Percentiles rank a stretch among this genome's conserved stretches.
phyloP scores from a whole-genome alignment of 768 basidiomycete genomes.

The Botryobasidium botryosum region DNA sequence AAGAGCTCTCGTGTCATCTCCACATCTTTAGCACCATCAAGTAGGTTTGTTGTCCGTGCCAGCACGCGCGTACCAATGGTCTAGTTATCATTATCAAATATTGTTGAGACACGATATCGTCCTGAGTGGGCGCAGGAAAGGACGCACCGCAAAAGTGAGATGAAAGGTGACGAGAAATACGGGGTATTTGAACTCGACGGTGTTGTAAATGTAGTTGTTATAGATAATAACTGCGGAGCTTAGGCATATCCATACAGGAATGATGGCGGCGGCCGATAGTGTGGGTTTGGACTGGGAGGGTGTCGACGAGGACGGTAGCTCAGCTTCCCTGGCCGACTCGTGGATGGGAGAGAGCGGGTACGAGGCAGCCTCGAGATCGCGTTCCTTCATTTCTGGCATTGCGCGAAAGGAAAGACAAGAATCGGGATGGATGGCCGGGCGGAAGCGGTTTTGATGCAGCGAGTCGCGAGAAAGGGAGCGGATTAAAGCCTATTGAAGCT shows the following conservation, averaged over 20 bases:
- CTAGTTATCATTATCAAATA: slow-evolving; percentile 21
- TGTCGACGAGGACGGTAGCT: slow-evolving; percentile 1
- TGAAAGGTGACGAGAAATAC: slow-evolving; percentile 90
- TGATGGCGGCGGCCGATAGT: slow-evolving; percentile 42
- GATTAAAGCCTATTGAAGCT: too few species aligned
- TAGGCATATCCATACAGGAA: slow-evolving; percentile 86
- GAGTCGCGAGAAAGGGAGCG: too few species aligned
- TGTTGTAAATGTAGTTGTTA: slow-evolving; percentile 83
- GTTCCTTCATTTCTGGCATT: not conserved
- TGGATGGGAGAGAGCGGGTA: not conserved
- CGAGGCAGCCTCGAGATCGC: not conserved
- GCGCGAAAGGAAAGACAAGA: slow-evolving; percentile 21
- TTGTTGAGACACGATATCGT: slow-evolving; percentile 9
- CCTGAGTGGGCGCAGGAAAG: slow-evolving; percentile 9
- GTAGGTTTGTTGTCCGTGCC: slow-evolving; percentile 60
- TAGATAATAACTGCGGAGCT: slow-evolving; percentile 87
- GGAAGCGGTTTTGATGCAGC: too few species aligned
- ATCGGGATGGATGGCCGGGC: too few species aligned
- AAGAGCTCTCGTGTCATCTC: slow-evolving; percentile 68
- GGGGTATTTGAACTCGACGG: slow-evolving; percentile 69
- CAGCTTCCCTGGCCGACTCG: not conserved
- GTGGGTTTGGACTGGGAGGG: slow-evolving; percentile 9
- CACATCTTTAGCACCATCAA: slow-evolving; percentile 65
- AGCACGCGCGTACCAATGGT: slow-evolving; percentile 76
- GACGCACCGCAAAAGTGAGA: slow-evolving; percentile 42